Conservation (phyloP, 2,329 filamentous ascomycete species). For the Nothophaeocryptopus gaeumannii region DNA sequence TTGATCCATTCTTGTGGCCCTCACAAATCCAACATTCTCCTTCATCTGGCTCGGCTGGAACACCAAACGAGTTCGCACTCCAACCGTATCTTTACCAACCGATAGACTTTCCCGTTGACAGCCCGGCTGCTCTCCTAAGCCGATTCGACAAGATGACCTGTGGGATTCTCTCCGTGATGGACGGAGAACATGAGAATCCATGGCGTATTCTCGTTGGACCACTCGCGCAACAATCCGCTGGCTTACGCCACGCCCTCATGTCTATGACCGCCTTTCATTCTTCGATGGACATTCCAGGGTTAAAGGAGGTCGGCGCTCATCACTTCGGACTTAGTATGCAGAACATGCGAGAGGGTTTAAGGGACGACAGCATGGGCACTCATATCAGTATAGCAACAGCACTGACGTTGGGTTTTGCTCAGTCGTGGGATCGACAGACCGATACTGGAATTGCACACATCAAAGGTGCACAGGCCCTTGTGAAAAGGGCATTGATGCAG, state of each 20-base stretch:
- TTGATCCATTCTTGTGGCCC: slow-evolving; percentile 17
- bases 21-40: slow-evolving; percentile 17
- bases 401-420: slow-evolving; percentile 64
- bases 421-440: slow-evolving; percentile 69
- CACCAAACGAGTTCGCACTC: slow-evolving; percentile 1
- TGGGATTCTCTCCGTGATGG: slow-evolving; percentile 68
- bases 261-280: slow-evolving; percentile 69
- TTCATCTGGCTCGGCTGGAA: slow-evolving; percentile 5
- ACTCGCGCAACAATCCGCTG: slow-evolving; percentile 60
- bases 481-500: slow-evolving; percentile 57
- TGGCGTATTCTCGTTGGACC: slow-evolving; percentile 72
- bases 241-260: slow-evolving; percentile 65
- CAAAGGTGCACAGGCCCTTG: slow-evolving; percentile 62
- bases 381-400: slow-evolving; percentile 69
- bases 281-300: slow-evolving; percentile 54
- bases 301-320: slow-evolving; percentile 63
- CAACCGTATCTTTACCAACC: slow-evolving; percentile 20
- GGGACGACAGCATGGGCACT: slow-evolving; percentile 56
- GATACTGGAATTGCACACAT: slow-evolving; percentile 68
- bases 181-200: slow-evolving; percentile 66
- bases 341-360: slow-evolving; percentile 57
- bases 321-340: slow-evolving; percentile 66
- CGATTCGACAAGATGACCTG: slow-evolving; percentile 66
- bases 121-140: slow-evolving; percentile 60
- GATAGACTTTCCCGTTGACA: slow-evolving; percentile 28